phyloP scores from a whole-genome alignment of 2,329 filamentous ascomycete genomes.

The Apiospora kogelbergensis region DNA sequence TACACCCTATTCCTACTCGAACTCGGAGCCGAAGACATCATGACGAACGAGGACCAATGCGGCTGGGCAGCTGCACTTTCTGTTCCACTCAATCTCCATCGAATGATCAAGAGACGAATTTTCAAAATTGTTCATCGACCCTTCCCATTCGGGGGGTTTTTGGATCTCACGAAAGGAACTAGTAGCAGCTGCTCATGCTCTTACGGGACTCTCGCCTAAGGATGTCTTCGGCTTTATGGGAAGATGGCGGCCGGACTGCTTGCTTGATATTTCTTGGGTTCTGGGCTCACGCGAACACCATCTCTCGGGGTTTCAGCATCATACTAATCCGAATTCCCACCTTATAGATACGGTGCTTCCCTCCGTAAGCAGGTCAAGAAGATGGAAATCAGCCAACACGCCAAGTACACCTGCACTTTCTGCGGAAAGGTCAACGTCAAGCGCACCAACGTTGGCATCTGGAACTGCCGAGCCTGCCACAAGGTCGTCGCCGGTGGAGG shows the following conservation, averaged over 20 bases:
- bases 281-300: neutral
- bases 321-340: conserved; percentile 19
- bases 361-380: conserved; percentile 99
- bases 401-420: conserved; percentile 90
- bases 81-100: neutral
- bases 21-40: neutral
- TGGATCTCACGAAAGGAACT: neutral
- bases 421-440: conserved; percentile 89
- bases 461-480: conserved; percentile 93
- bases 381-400: conserved; percentile 99
- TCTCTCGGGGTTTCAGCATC: neutral
- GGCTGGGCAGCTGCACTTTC: neutral
- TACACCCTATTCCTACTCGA: neutral
- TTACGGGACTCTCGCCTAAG: neutral
- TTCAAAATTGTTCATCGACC: neutral
- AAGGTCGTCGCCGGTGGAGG: conserved; percentile 93
- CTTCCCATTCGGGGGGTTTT: neutral
- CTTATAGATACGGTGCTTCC: conserved; percentile 88
- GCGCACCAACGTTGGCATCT: conserved; percentile 90
- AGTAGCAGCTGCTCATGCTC: neutral
- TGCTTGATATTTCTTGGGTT: neutral
- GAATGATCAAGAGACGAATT: neutral
- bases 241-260: neutral
- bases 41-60: neutral
- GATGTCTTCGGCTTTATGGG: neutral